Base-by-base conservation (phyloP, 208 protist species). In the Acanthamoeba triangularis region DNA sequence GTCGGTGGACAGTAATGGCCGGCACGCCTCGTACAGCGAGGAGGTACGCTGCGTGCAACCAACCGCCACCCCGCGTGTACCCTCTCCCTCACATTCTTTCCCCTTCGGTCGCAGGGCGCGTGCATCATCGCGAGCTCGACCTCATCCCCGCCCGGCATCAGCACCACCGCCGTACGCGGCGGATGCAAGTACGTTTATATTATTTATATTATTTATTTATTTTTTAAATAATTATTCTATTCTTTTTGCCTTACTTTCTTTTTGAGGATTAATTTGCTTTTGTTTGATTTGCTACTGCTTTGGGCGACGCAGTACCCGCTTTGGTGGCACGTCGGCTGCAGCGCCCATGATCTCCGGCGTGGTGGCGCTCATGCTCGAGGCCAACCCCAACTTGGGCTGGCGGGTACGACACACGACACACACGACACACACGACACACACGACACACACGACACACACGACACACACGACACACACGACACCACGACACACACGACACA, bases 291-390 rank as follows among this genome's bases (percentile, higher is more conserved):
- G n/a, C n/a, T n/a, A n/a, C n/a, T n/a, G n/a, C n/a, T n/a, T 54
- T 54, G 14, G 2, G 7, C 14, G 14, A 11, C 20, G 20, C 11
- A 91, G 84, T n/a, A 69, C 30, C 28, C 56, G 84, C 49, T 91
- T 91, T 28, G 84, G 84, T 28, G 84, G 84, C 8, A 91, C 84
- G 28, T 72, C 56, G 13, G 84, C 84, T 7, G 84, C 84, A 6
- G 84, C 84, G 28, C 84, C 84, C 25, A 72, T 91, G 84, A 41
- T 91, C 37, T 91, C 84, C 5, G 84, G 84, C 47, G 84, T 91
- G 16, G 84, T 91, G 18, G 84, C 84, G 16, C 56, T 91, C 11
- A 69, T 91, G 49, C 84, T 91, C 25, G 56, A 91, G 33, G 84
- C 54, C 84, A 91, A 91, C 25, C 84, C 84, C 30, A 25, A 91